These are phyloP conservation scores for Davidsoniella neocaledoniae DNA, from an alignment of 2,329 filamentous ascomycete species.

Conservation along the genomic window DNA sequence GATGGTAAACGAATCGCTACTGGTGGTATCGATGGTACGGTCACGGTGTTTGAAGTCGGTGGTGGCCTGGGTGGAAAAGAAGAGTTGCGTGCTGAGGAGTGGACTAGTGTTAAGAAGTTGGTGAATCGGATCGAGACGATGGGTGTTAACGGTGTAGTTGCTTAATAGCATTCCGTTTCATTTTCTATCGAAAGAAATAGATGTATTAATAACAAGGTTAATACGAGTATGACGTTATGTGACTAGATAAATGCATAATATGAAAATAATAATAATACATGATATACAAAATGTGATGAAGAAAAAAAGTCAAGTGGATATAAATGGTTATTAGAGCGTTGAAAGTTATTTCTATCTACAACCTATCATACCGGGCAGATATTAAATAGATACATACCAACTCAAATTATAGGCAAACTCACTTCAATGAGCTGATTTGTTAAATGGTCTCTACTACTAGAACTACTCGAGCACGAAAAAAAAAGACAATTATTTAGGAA, in stretches of 20 bases:
- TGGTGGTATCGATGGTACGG: slow-evolving; percentile 76
- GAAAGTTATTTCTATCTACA: too few species aligned
- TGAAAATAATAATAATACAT: neutral
- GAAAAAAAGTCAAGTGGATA: neutral
- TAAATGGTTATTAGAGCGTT: too few species aligned
- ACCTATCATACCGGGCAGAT: too few species aligned
- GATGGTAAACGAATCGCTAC: slow-evolving; percentile 79
- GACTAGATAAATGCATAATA: slow-evolving; percentile 1
- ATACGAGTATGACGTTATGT: neutral
- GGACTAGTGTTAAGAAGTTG: slow-evolving; percentile 82
- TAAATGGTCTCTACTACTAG: too few species aligned
- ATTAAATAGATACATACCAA: too few species aligned
- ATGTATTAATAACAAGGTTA: neutral
- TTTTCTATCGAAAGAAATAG: too few species aligned
- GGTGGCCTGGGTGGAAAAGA: slow-evolving; percentile 71
- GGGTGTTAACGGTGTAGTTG: slow-evolving; percentile 32
- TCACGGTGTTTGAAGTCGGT: slow-evolving; percentile 88
- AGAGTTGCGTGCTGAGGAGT: slow-evolving; percentile 69
- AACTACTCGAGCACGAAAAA: too few species aligned
- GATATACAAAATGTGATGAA: neutral
- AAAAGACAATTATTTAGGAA: too few species aligned
- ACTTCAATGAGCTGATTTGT: too few species aligned
- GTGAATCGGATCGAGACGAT: slow-evolving; percentile 56
- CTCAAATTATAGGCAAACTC: too few species aligned
- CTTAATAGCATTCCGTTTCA: neutral